phyloP scores from a whole-genome alignment of 306 rosid species.

The Prunus dulcis region DNA sequence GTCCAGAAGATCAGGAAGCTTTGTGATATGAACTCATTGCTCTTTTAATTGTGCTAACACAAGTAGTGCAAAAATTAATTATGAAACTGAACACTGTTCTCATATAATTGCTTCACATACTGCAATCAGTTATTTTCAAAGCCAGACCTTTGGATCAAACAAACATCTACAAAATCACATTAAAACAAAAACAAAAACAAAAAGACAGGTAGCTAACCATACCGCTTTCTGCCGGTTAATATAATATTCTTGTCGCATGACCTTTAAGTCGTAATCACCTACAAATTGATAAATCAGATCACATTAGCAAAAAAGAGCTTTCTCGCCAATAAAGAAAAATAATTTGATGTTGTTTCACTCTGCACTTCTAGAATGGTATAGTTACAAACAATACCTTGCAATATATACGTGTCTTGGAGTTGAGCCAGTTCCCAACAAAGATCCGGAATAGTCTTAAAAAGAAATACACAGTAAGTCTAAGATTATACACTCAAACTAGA shows the following conservation, averaged over 20 bases:
- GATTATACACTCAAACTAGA: constrained; percentile 1
- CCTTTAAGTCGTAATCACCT: constrained; percentile 99
- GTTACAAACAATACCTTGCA: constrained; percentile 59
- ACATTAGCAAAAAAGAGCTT: constrained; percentile 17
- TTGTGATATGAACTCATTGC: not conserved
- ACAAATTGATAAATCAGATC: constrained; percentile 26
- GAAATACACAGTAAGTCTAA: constrained; percentile 6
- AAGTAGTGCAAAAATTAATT: not conserved
- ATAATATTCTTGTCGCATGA: constrained; percentile 96
- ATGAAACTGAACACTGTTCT: not conserved
- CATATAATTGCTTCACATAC: not conserved
- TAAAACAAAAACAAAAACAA: not conserved
- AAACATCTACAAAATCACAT: constrained; percentile 9
- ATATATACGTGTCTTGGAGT: constrained; percentile 94
- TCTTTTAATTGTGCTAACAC: not conserved
- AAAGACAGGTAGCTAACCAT: constrained; percentile 28
- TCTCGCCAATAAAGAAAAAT: not conserved
- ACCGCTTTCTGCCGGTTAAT: constrained; percentile 87
- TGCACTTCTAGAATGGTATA: constrained; percentile 7
- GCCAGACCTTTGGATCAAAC: not conserved
- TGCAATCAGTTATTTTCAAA: not conserved
- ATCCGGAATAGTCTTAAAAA: constrained; percentile 78
- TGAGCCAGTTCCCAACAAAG: constrained; percentile 98
- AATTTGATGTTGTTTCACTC: constrained; percentile 2
- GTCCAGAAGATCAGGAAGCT: not conserved